Base-by-base conservation (phyloP, 1,284 basidiomycete species). In the Trametes sp. region DNA sequence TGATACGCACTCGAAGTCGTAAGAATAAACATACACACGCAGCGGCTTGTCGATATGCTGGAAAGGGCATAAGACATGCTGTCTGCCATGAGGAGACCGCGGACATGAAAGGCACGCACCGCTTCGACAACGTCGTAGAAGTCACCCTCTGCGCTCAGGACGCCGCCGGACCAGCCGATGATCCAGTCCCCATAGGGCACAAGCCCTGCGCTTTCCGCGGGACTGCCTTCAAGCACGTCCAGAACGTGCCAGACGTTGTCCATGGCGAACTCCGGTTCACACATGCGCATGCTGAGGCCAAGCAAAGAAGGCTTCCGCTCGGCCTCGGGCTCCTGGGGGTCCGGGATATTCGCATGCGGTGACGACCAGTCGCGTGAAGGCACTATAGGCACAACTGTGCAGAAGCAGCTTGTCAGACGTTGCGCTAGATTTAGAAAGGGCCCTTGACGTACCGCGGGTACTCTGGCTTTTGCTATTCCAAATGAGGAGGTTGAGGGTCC, bases 171-270 rank as follows among this genome's bases (percentile, higher is more conserved):
- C 93, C 96, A 99, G 31, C 97, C 96, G 70, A 91, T 86, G 62
- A 96, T 89, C 83, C 92, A 96, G 78, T 96, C 93, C 6, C 94
- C 94, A 74, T 90, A 94, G 3, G 93, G 93, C 19, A 95, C 93
- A 2, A 95, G 81, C 1, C 93, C 93, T 41, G 89, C 89, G 68
- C 87, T 91, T 80, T 98, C 96, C 6, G 97, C 97, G 9, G 98
- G 98, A 64, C 93, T 95, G 21, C 95, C 96, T 76, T 98, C 96
- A 38, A 98, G 80, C 9, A 99, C 95, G 74, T 99, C 98, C 54
- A 99, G 82, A 50, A 99, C 95, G 77, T 99, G 97, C 96, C 97
- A 99, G 8, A 98, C 95, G 67, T 93, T 95, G 73, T 98, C 94
- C 24, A 94, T 82, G 19, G 95, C 92, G 55, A 87, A 84, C 69